Evolutionary conservation across 2,329 filamentous ascomycete genomes (phyloP), one percentile per base, ranked within the genome.

Genomic region (Pseudocercospora fuligena): DNA sequence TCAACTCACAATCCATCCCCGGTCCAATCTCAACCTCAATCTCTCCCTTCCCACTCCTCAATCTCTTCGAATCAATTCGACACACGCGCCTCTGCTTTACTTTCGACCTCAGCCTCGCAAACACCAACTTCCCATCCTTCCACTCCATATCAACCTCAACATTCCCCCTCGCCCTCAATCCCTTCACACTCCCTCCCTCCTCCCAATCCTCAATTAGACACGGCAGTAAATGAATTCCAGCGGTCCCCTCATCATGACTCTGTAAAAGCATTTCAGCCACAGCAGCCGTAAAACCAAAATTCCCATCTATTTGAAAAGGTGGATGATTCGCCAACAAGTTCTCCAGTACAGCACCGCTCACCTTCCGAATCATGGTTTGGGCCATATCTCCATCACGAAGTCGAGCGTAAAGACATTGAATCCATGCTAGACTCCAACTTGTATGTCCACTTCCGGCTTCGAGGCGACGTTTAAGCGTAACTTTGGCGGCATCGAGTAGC

Each of bases 241-340:
- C 8, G 19, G 25, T 14, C 3, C 14, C 47, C 11, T 25, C 56
- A 8, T 40, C 56, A 60, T 60, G 57, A 46, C 57, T 60, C 23
- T 60, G 57, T 4, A 60, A 3, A 23, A 60, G 33, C 57, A 60
- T 60, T 16, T 60, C 57, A 1, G 57, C 57, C 57, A 60, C 57
- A 27, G 57, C 57, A 60, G 57, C 57, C 2, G 57, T 60, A 19
- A 46, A 60, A 1, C 57, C 57, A 60, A 60, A 60, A 12, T 60
- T 60, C 3, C 57, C 57, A 60, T 60, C 57, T 19, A 60, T 60
- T 27, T 60, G 57, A 27, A 60, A 60, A 1, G 57, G 57, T 1
- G 57, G 57, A 60, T 60, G 57, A 27, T 60, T 60, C 5, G 57
- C 57, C 2, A 60, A 23, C 9, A 46, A 27, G 19, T 60, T 60